Conservation (phyloP, 139 green algal species). For the Ulvella scutata region DNA sequence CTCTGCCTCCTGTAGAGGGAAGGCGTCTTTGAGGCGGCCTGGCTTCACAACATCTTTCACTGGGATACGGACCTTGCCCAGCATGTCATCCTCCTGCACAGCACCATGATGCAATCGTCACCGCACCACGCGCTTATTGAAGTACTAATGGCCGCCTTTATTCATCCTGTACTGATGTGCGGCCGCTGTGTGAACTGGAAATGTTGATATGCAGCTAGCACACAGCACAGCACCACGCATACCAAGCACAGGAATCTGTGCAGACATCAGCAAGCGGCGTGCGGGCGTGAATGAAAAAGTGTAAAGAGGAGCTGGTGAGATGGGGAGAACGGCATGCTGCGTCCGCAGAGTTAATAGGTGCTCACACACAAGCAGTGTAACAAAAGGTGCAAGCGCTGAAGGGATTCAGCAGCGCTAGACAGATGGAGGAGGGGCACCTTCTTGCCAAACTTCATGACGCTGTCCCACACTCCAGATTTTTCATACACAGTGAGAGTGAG, state of each 20-base stretch:
- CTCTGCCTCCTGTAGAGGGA: slow-evolving; percentile 30
- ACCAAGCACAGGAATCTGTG: too few relatives aligned
- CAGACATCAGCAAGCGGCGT: too few relatives aligned
- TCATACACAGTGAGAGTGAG: slow-evolving; percentile 24
- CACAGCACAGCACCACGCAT: too few relatives aligned
- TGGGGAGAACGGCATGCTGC: too few relatives aligned
- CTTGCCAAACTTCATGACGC: slow-evolving; percentile 14
- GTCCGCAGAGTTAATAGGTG: too few relatives aligned
- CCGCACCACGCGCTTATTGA: not conserved
- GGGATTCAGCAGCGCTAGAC: too few relatives aligned
- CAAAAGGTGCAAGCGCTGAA: too few relatives aligned
- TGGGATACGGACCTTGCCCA: slow-evolving; percentile 32
- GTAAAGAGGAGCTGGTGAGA: too few relatives aligned
- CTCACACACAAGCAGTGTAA: too few relatives aligned
- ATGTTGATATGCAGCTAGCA: too few relatives aligned
- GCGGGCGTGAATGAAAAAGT: too few relatives aligned
- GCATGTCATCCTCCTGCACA: slow-evolving; percentile 18
- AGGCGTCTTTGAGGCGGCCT: slow-evolving; percentile 34
- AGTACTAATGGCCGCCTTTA: not conserved
- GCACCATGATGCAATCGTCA: not conserved
- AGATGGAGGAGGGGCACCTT: too few relatives aligned
- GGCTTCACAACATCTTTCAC: slow-evolving; percentile 43
- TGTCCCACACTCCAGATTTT: slow-evolving; percentile 21
- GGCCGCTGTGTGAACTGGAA: not conserved
- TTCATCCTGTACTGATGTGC: not conserved